Evolutionary conservation across 2,329 filamentous ascomycete species (phyloP), one percentile per base, ranked within the genome.

Genomic region (Fusarium sp.): DNA sequence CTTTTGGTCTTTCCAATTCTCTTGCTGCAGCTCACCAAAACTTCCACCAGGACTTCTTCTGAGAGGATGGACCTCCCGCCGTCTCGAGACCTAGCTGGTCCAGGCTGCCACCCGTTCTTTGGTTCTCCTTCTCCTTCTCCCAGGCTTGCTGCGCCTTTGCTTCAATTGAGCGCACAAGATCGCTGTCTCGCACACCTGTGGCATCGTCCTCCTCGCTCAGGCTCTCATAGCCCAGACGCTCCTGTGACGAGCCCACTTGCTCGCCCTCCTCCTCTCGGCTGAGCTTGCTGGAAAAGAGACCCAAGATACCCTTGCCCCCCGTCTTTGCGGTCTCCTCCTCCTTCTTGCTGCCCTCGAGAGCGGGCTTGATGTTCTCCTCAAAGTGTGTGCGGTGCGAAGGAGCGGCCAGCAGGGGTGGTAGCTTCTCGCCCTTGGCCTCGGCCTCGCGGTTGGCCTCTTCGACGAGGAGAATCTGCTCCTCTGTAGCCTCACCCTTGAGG

Each of bases 401-500:
- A 1, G 85, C 80, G 16, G 84, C 84, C 25, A 91, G 85, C 35
- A 90, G 82, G 32, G 87, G 86, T 6, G 88, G 88, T 56, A 90
- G 80, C 76, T 86, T 84, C 78, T 84, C 80, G 75, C 85, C 87
- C 64, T 80, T 79, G 61, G 83, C 80, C 69, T 85, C 83, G 67
- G 88, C 88, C 57, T 84, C 82, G 67, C 82, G 84, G 74, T 88
- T 87, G 70, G 88, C 88, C 65, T 90, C 88, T 75, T 91, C 89
- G 59, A 91, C 89, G 66, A 91, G 84, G 35, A 82, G 78, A 60
- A 87, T 84, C 80, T 91, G 89, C 56, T 89, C 88, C 52, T 88
- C 85, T 65, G 86, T 88, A 30, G 89, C 89, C 39, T 85, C 84
- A 78, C 88, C 88, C 71, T 87, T 87, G 84, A 91, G 88, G 83